These are phyloP conservation scores for Dacryopinax primogenitus DNA, from an alignment of 768 basidiomycete genomes.

Conservation along the genomic window DNA sequence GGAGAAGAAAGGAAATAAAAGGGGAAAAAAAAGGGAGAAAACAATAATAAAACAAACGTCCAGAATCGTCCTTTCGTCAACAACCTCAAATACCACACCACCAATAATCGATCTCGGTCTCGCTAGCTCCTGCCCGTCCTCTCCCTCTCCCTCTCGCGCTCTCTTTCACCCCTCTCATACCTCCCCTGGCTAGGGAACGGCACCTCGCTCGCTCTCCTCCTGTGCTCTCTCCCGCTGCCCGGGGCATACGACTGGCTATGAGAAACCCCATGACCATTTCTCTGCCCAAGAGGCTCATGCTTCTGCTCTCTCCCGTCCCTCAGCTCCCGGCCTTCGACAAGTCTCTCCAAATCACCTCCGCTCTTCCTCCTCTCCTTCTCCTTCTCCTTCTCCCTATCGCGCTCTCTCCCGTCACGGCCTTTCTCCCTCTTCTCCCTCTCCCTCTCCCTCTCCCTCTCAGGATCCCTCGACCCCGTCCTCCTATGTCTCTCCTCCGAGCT, in stretches of 20 bases:
- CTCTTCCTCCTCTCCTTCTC: slow-evolving; percentile 5
- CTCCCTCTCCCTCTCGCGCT: background rate
- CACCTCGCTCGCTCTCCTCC: background rate
- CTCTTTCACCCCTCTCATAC: no score
- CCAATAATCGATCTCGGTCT: background rate
- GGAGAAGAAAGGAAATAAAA: background rate
- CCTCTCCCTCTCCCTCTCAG: background rate
- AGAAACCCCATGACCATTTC: background rate
- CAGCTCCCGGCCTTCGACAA: background rate
- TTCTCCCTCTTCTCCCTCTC: background rate
- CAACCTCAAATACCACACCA: no score
- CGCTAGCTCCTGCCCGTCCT: background rate
- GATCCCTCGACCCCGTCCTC: background rate
- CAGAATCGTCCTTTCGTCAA: no score
- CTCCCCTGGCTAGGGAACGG: background rate
- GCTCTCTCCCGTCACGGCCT: background rate
- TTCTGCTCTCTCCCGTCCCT: background rate
- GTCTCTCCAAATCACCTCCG: background rate
- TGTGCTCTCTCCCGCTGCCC: background rate
- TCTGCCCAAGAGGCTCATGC: no score
- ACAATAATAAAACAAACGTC: background rate
- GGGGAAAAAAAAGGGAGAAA: no score
- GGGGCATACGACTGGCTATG: no score
- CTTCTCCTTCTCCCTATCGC: background rate
- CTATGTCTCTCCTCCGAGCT: background rate